Evolutionary conservation across 176 grass and related monocot species (phyloP).

Genomic region (Metroxylon sagu): DNA sequence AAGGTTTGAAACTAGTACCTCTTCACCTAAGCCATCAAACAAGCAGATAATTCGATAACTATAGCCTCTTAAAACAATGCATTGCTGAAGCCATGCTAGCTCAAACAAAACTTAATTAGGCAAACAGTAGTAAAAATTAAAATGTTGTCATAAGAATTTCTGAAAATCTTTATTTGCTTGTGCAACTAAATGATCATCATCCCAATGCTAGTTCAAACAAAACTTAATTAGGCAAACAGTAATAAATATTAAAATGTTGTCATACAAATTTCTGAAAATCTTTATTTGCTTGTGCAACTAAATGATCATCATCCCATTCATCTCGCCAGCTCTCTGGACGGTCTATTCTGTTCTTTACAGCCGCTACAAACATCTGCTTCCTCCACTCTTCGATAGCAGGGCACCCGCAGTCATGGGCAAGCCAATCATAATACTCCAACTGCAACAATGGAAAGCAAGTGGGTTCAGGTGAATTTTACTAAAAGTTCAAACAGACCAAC

Average conservation of each 20-base stretch:
- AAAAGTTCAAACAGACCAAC: not conserved
- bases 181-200: conserved; percentile 48
- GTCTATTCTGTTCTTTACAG: conserved; percentile 21
- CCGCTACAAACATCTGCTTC: conserved; percentile 42
- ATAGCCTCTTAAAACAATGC: too few relatives aligned
- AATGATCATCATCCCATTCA: conserved; percentile 69
- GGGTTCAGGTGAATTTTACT: too few relatives aligned
- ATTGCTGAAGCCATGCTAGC: too few relatives aligned
- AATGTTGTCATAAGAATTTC: conserved; percentile 29
- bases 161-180: conserved; percentile 47
- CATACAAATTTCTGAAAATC: conserved; percentile 48
- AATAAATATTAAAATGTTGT: not conserved
- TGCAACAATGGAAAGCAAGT: conserved; percentile 11
- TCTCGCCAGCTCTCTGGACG: conserved; percentile 53
- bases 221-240: too few relatives aligned
- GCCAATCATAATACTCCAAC: conserved; percentile 86
- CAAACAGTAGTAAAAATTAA: too few relatives aligned
- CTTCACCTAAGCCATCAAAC: too few relatives aligned
- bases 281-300: conserved; percentile 39
- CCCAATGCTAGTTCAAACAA: not conserved
- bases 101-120: too few relatives aligned
- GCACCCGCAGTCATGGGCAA: conserved; percentile 42
- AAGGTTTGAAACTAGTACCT: too few relatives aligned
- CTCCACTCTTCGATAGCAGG: conserved; percentile 65
- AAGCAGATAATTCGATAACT: too few relatives aligned